These are phyloP conservation scores for Mucor plumbeus DNA, from an alignment of 371 early-diverging fungal genomes.

Conservation along the genomic window DNA sequence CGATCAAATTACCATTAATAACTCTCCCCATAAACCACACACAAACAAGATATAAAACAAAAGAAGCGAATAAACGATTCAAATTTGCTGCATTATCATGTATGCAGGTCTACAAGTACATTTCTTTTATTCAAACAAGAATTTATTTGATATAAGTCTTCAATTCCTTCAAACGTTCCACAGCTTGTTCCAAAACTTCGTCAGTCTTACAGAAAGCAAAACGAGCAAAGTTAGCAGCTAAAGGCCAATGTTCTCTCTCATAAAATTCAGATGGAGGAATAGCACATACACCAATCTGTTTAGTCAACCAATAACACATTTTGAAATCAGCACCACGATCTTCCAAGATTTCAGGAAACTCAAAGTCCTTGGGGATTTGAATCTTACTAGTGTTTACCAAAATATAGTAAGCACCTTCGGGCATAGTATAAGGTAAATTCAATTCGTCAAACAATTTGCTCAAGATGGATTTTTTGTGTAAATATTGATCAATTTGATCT, in stretches of 20 bases:
- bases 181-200: conserved; percentile 82
- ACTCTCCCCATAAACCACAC: not conserved
- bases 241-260: conserved; percentile 66
- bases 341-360: conserved; percentile 66
- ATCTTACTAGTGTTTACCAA: conserved; percentile 82
- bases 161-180: conserved; percentile 68
- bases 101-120: not conserved
- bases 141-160: conserved; percentile 55
- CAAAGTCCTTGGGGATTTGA: conserved; percentile 67
- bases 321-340: conserved; percentile 78
- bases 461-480: conserved; percentile 76
- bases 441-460: conserved; percentile 71
- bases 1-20: not conserved
- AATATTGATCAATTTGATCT: conserved; percentile 71
- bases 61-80: not conserved
- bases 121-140: not conserved
- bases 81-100: not conserved
- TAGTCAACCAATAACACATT: conserved; percentile 87
- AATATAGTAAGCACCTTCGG: conserved; percentile 94
- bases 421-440: conserved; percentile 81
- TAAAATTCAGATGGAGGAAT: conserved; percentile 96
- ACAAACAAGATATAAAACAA: not conserved
- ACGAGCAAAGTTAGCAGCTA: conserved; percentile 82
- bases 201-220: conserved; percentile 96
- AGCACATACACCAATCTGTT: conserved; percentile 89